Evolutionary conservation across 345 rosid genomes (phyloP).

Genomic region (Garcia nutans): DNA sequence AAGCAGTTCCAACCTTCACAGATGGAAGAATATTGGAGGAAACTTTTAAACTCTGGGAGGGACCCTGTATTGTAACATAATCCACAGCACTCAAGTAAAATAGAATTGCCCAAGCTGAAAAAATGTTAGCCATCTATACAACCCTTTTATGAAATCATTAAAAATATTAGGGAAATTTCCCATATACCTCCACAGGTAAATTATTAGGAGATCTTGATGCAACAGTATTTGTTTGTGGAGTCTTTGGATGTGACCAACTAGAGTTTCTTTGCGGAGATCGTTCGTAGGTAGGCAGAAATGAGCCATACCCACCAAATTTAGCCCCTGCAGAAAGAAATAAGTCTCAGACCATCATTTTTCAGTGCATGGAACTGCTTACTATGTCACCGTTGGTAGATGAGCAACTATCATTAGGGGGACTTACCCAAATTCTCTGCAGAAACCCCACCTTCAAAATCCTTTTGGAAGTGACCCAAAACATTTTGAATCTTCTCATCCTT

Average conservation of each 20-base stretch:
- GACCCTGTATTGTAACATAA: conserved; percentile 42
- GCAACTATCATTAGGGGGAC: conserved; percentile 26
- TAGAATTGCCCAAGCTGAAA: conserved; percentile 12
- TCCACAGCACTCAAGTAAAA: conserved; percentile 26
- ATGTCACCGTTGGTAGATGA: not conserved
- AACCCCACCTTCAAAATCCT: conserved; percentile 47
- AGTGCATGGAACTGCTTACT: not conserved
- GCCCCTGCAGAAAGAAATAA: conserved; percentile 50
- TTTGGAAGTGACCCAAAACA: conserved; percentile 66
- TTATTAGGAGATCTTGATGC: conserved; percentile 32
- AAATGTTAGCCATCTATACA: conserved; percentile 4
- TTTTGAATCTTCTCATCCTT: conserved; percentile 70
- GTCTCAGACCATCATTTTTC: conserved; percentile 15
- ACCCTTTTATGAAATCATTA: conserved; percentile 14
- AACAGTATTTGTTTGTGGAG: conserved; percentile 31
- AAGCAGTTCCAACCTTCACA: conserved; percentile 23
- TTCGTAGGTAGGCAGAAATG: conserved; percentile 60
- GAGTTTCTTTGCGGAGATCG: conserved; percentile 23
- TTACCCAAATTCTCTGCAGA: conserved; percentile 59
- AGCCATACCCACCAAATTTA: conserved; percentile 57
- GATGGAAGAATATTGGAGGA: conserved; percentile 27
- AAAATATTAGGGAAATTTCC: conserved; percentile 9
- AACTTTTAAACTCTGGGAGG: conserved; percentile 42
- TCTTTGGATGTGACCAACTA: conserved; percentile 33
- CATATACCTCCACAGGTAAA: conserved; percentile 47